These are phyloP conservation scores for Galerina sulciceps DNA, from an alignment of 768 basidiomycete genomes.

Conservation along the genomic window DNA sequence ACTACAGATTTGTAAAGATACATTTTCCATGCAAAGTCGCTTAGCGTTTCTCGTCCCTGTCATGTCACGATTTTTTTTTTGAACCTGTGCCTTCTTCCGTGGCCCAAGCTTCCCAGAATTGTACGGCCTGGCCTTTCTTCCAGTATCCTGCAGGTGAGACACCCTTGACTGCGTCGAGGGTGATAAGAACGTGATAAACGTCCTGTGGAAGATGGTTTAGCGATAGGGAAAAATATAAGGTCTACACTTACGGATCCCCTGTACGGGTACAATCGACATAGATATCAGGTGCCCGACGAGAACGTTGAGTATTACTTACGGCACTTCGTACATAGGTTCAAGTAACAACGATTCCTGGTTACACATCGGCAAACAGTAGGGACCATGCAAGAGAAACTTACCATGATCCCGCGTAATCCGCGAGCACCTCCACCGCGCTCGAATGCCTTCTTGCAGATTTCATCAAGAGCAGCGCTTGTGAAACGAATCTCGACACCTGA, in stretches of 20 bases:
- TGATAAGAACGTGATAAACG: slow-evolving; percentile 83
- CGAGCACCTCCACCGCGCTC: slow-evolving; percentile 90
- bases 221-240: not conserved
- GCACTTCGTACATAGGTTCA: slow-evolving; percentile 92
- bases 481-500: slow-evolving; percentile 89
- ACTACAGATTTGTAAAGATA: slow-evolving; percentile 18
- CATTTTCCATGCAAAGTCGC: not conserved
- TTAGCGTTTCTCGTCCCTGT: not conserved
- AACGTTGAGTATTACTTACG: slow-evolving; percentile 53
- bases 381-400: slow-evolving; percentile 28
- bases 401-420: slow-evolving; percentile 89
- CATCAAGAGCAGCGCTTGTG: slow-evolving; percentile 78
- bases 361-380: not conserved
- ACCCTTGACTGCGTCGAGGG: slow-evolving; percentile 70
- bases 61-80: slow-evolving; percentile 6
- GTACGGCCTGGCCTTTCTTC: slow-evolving; percentile 64
- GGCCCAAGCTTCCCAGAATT: slow-evolving; percentile 82
- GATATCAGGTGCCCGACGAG: not conserved
- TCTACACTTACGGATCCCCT: slow-evolving; percentile 67
- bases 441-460: slow-evolving; percentile 78
- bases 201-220: slow-evolving; percentile 45
- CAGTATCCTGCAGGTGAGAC: slow-evolving; percentile 73
- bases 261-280: slow-evolving; percentile 1
- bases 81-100: slow-evolving; percentile 55
- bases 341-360: slow-evolving; percentile 78